A percentile compares a stretch with the other conserved stretches of the same genome.
Conservation (phyloP, 139 green algal species). For the Haematococcus lacustris region DNA sequence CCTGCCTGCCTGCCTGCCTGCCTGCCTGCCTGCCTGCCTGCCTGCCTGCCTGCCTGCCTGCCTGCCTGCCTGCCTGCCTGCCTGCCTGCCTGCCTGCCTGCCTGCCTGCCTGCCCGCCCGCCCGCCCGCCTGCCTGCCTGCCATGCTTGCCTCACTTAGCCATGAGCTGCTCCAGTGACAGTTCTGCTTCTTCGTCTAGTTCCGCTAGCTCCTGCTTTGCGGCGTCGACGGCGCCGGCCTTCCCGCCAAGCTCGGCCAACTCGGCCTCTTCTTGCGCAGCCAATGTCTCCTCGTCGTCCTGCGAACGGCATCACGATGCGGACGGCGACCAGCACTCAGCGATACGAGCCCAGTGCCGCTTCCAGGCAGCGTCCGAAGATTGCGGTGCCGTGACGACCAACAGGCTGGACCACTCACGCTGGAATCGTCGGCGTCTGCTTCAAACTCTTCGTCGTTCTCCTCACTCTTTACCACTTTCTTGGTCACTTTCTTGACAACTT, state of each 20-base stretch:
- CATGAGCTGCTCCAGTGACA: conserved; percentile 85
- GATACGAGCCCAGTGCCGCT: too few relatives aligned
- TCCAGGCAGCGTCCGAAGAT: too few relatives aligned
- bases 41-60: background rate
- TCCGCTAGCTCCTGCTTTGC: conserved; percentile 54
- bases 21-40: background rate
- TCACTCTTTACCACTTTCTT: too few relatives aligned
- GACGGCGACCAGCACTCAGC: too few relatives aligned
- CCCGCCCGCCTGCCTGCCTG: background rate
- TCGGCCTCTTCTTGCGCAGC: conserved; percentile 48
- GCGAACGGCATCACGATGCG: too few relatives aligned
- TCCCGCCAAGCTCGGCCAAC: conserved; percentile 10
- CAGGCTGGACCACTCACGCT: too few relatives aligned
- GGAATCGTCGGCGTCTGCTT: conserved; percentile 37
- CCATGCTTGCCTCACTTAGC: conserved; percentile 12
- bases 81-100: background rate
- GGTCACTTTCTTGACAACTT: too few relatives aligned
- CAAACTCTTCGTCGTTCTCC: conserved; percentile 12
- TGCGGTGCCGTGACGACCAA: too few relatives aligned
- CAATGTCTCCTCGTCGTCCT: conserved; percentile 65
- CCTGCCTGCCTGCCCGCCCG: background rate
- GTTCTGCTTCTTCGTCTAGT: conserved; percentile 70
- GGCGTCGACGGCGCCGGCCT: conserved; percentile 8
- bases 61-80: background rate
- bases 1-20: background rate